These are phyloP conservation scores for Hypericum androsaemum DNA, from an alignment of 345 rosid genomes.

Conservation along the genomic window DNA sequence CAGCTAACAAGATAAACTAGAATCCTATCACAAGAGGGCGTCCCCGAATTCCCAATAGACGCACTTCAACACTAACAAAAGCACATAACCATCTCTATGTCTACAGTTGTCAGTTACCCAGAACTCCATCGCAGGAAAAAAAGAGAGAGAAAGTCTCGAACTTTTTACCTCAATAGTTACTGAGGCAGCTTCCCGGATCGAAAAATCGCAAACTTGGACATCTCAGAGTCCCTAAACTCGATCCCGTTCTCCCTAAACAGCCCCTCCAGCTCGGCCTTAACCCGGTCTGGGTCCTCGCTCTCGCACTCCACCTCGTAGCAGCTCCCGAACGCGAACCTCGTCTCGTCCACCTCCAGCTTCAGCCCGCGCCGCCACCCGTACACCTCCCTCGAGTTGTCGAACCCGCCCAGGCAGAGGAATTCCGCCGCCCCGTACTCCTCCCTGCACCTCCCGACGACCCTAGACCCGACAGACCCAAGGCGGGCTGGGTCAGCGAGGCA, in stretches of 20 bases:
- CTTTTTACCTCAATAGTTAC: slow-evolving; percentile 1
- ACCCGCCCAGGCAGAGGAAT: slow-evolving; percentile 73
- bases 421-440: slow-evolving; percentile 59
- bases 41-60: no score
- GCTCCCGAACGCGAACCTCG: slow-evolving; percentile 54
- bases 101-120: no score
- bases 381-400: slow-evolving; percentile 59
- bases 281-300: slow-evolving; percentile 56
- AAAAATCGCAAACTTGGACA: slow-evolving; percentile 71
- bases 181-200: slow-evolving; percentile 60
- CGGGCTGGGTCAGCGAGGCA: slow-evolving; percentile 41
- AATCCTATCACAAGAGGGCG: no score
- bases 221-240: slow-evolving; percentile 42
- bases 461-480: slow-evolving; percentile 32
- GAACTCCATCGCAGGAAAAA: no score
- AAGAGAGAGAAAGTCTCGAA: no score
- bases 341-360: slow-evolving; percentile 80
- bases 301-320: slow-evolving; percentile 83
- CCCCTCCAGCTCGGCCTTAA: slow-evolving; percentile 50
- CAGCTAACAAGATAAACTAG: no score
- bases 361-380: slow-evolving; percentile 71
- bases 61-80: no score
- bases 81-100: no score
- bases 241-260: slow-evolving; percentile 49
- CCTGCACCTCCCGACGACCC: slow-evolving; percentile 52